Evolutionary conservation across 2,329 filamentous ascomycete species (phyloP).

Genomic region (Ophiocordyceps unilateralis): DNA sequence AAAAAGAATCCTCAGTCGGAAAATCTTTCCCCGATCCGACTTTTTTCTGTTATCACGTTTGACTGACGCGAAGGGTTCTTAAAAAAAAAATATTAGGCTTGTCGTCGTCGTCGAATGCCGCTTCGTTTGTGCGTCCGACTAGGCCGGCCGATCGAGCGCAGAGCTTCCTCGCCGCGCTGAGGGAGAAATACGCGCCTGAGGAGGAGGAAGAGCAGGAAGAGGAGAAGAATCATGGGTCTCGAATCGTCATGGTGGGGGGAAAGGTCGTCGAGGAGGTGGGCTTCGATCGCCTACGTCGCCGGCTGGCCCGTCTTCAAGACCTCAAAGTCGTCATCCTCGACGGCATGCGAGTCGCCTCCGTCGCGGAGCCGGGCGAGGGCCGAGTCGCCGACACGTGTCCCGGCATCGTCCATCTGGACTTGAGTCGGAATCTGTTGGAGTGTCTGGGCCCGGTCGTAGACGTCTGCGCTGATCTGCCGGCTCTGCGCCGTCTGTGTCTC

Average conservation of each 20-base stretch:
- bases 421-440: conserved; percentile 71
- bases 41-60: too few relatives aligned
- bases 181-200: conserved; percentile 66
- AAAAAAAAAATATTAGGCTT: too few relatives aligned
- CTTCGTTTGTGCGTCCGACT: conserved; percentile 72
- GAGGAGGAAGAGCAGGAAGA: conserved; percentile 9
- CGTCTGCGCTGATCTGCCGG: conserved; percentile 55
- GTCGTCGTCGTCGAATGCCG: conserved; percentile 49
- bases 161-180: conserved; percentile 64
- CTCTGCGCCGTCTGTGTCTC: conserved; percentile 47
- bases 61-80: too few relatives aligned
- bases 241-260: conserved; percentile 45
- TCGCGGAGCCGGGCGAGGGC: conserved; percentile 14
- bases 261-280: conserved; percentile 90
- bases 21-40: not conserved
- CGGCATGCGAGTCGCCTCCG: conserved; percentile 41
- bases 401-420: conserved; percentile 60
- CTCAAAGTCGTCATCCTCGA: conserved; percentile 72
- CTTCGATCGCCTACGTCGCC: conserved; percentile 76
- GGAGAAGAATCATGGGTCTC: conserved; percentile 18
- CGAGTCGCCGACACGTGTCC: conserved; percentile 37
- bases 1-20: too few relatives aligned
- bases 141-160: conserved; percentile 49
- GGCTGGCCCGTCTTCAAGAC: conserved; percentile 63
- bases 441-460: conserved; percentile 46